Evolutionary conservation across 768 basidiomycete genomes (phyloP).

Genomic region (Podaxis sp.): DNA sequence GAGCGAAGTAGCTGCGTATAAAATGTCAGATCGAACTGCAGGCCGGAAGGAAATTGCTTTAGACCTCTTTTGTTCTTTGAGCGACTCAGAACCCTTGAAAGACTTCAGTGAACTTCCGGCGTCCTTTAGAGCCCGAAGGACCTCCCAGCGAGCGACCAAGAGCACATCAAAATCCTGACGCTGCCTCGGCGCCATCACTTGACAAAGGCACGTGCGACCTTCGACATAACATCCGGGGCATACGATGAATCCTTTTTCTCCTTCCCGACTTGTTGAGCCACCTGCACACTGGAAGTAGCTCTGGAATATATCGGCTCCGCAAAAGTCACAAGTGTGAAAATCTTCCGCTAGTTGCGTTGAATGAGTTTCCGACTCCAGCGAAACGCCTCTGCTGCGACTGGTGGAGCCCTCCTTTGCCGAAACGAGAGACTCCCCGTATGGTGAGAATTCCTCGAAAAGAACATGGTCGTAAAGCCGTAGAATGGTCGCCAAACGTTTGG

Average conservation of each 20-base stretch:
- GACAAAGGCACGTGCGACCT: conserved; percentile 71
- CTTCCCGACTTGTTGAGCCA: conserved; percentile 32
- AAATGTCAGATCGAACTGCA: not conserved
- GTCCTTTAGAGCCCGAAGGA: conserved; percentile 14
- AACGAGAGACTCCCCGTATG: not conserved
- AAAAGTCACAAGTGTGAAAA: conserved; percentile 69
- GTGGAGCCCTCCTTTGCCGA: not conserved
- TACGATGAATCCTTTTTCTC: conserved; percentile 47
- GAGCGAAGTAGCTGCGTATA: not conserved
- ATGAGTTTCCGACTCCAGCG: conserved; percentile 2
- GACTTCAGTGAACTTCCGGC: not conserved
- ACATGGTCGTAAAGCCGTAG: conserved; percentile 50
- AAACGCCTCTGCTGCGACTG: conserved; percentile 3
- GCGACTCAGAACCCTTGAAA: conserved; percentile 2
- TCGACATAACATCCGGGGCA: conserved; percentile 77
- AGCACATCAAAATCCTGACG: conserved; percentile 20
- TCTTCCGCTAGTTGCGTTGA: conserved; percentile 18
- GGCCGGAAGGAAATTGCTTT: not conserved
- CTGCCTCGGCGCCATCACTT: conserved; percentile 59
- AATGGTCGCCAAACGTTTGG: conserved; percentile 31
- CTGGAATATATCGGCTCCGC: conserved; percentile 78
- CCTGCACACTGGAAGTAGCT: conserved; percentile 70
- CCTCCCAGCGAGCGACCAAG: conserved; percentile 13
- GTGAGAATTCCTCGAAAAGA: conserved; percentile 44
- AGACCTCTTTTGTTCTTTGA: conserved; percentile 4